Conservation (phyloP, 2,329 filamentous ascomycete species). For the Aotearoamyces nothofagi region DNA sequence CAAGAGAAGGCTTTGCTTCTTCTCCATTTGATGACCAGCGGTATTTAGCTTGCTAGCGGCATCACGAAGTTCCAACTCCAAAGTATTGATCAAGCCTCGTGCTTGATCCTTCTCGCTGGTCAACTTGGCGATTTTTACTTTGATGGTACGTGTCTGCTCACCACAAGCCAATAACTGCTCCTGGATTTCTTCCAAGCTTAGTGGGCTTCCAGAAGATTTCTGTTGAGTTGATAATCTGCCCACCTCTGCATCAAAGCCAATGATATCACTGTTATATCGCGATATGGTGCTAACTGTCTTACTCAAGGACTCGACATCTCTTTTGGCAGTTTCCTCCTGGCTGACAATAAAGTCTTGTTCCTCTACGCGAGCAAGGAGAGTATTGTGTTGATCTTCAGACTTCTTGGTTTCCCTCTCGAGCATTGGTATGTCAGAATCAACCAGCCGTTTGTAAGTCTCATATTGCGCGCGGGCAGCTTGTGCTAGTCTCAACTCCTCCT, state of each 20-base stretch:
- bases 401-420: conserved; percentile 47
- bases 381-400: conserved; percentile 45
- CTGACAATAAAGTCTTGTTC: conserved; percentile 51
- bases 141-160: conserved; percentile 51
- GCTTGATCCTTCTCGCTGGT: conserved; percentile 56
- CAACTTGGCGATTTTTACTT: conserved; percentile 49
- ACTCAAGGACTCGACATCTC: conserved; percentile 59
- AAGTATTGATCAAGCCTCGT: conserved; percentile 47
- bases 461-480: conserved; percentile 50
- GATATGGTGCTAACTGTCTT: conserved; percentile 65
- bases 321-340: conserved; percentile 47
- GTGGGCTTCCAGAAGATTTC: conserved; percentile 44
- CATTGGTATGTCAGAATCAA: conserved; percentile 51
- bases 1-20: conserved; percentile 53
- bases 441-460: conserved; percentile 59
- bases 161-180: conserved; percentile 52
- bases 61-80: conserved; percentile 69
- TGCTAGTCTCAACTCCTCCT: conserved; percentile 38
- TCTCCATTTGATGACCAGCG: conserved; percentile 62
- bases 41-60: conserved; percentile 56
- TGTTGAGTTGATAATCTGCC: conserved; percentile 63
- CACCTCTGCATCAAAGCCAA: conserved; percentile 57
- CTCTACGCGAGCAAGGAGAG: conserved; percentile 46
- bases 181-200: conserved; percentile 73
- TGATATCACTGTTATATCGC: conserved; percentile 57